Base-by-base conservation (phyloP, 1,284 basidiomycete species). In the Trichosporon asahii region DNA sequence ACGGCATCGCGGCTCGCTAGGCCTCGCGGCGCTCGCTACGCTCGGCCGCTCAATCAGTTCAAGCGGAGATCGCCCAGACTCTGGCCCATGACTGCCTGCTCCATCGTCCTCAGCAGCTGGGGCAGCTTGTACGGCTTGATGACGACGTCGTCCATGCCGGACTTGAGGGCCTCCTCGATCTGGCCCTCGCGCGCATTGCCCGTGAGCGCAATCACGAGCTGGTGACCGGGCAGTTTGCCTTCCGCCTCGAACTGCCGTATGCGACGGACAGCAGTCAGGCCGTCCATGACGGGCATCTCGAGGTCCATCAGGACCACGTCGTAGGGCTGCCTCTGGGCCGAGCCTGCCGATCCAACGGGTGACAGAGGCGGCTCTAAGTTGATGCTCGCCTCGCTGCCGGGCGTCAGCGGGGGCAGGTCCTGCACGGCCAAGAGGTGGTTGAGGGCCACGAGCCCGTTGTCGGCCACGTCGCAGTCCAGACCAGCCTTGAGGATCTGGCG, bases 381-480 rank as follows among this genome's bases (percentile, higher is more conserved):
- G 15, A 33, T 4, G 29, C 57, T 31, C 3, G 29, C 18, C 29
- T 61, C 57, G 29, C 29, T 67, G 44, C 8, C 40, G 25, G 25
- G 29, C 33, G 31, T 40, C 27, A 33, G 67, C 27, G 44, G 63
- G 7, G 49, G 40, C 6, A 55, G 29, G 46, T 25, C 65, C 23
- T 9, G 33, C 7, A 25, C 23, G 40, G 46, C 63, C 14, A 64
- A 40, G 49, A 72, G 66, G 3, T 12, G 44, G 23, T 79, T 74
- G 29, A 85, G 75, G 0, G 81, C 85, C 65, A 84, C 82, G 18
- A 79, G 76, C 7, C 85, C 85, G 69, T 85, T 80, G 60, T 80
- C 78, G 2, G 84, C 84, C 15, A 33, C 57, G 66, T 81, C 78
- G 53, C 79, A 82, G 1, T 74, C 77, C 44, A 82, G 72, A 7